These are phyloP conservation scores for Boletellus ananiceps DNA, from an alignment of 768 basidiomycete genomes.

Conservation along the genomic window DNA sequence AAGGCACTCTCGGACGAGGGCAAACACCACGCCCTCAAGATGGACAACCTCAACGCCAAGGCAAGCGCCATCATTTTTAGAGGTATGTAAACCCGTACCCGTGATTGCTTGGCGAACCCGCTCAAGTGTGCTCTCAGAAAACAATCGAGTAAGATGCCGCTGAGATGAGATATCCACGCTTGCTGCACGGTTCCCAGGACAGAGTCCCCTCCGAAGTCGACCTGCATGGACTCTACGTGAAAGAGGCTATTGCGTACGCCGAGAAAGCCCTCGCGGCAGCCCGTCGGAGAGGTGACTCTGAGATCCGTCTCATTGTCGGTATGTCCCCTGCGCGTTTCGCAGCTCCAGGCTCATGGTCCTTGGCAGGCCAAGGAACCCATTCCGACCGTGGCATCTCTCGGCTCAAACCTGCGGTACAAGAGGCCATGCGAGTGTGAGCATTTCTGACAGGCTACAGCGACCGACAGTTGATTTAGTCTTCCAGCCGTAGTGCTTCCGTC, in stretches of 20 bases:
- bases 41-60: conserved; percentile 71
- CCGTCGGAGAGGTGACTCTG: conserved; percentile 51
- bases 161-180: background rate
- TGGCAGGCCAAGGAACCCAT: conserved; percentile 81
- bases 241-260: conserved; percentile 76
- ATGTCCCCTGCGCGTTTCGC: conserved; percentile 22
- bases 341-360: background rate
- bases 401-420: conserved; percentile 86
- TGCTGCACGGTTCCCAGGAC: conserved; percentile 37
- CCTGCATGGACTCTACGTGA: conserved; percentile 88
- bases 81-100: conserved; percentile 35
- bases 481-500: conserved; percentile 66
- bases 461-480: background rate
- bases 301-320: conserved; percentile 85
- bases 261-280: conserved; percentile 68
- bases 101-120: background rate
- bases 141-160: conserved; percentile 53
- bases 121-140: conserved; percentile 42
- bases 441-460: background rate
- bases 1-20: conserved; percentile 79
- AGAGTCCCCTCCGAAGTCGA: conserved; percentile 72
- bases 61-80: conserved; percentile 83
- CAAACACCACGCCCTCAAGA: conserved; percentile 67
- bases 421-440: conserved; percentile 68
- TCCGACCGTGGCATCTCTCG: conserved; percentile 72